Percentiles rank a stretch among this genome's conserved stretches.
These are phyloP conservation scores for Chrysophaeum taylorii DNA, from an alignment of 352 stramenopile species.

Conservation along the genomic window DNA sequence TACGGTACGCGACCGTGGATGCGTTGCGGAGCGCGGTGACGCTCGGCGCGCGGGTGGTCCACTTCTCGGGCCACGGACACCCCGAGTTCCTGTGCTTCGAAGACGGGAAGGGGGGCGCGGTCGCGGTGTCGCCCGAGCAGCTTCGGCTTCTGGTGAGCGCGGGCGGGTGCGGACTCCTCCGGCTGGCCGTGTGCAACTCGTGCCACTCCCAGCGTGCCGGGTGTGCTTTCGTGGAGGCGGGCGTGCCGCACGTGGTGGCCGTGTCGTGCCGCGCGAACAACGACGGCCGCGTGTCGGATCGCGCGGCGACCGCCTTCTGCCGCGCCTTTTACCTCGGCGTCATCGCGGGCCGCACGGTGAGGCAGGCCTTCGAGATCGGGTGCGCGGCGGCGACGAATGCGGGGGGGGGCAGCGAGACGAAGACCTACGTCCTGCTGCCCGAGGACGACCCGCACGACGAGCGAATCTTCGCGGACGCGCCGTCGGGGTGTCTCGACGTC, in stretches of 20 bases:
- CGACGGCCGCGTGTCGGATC: conserved; percentile 39
- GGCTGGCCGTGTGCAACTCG: conserved; percentile 73
- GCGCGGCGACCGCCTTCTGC: conserved; percentile 70
- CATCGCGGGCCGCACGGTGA: conserved; percentile 59
- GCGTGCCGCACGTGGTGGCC: conserved; percentile 74
- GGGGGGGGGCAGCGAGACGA: conserved; percentile 40
- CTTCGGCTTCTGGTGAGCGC: conserved; percentile 28
- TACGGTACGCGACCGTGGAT: background rate
- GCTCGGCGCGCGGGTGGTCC: background rate
- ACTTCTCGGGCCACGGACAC: conserved; percentile 37
- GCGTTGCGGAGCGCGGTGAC: background rate
- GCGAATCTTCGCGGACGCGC: conserved; percentile 46
- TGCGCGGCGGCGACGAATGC: conserved; percentile 18
- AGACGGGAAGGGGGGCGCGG: conserved; percentile 19
- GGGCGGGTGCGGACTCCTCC: conserved; percentile 32
- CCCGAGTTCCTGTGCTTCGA: conserved; percentile 34
- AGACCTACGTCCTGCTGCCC: conserved; percentile 64
- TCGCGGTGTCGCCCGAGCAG: conserved; percentile 3
- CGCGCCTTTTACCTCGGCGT: conserved; percentile 73
- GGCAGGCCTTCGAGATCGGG: conserved; percentile 64
- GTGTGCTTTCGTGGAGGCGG: conserved; percentile 68
- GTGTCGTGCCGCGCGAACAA: conserved; percentile 62
- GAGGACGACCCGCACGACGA: conserved; percentile 57
- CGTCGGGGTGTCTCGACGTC: background rate
- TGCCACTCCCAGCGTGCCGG: conserved; percentile 72